Conservation (phyloP, 176 grass and related monocot species). For the Oryza meyeriana region DNA sequence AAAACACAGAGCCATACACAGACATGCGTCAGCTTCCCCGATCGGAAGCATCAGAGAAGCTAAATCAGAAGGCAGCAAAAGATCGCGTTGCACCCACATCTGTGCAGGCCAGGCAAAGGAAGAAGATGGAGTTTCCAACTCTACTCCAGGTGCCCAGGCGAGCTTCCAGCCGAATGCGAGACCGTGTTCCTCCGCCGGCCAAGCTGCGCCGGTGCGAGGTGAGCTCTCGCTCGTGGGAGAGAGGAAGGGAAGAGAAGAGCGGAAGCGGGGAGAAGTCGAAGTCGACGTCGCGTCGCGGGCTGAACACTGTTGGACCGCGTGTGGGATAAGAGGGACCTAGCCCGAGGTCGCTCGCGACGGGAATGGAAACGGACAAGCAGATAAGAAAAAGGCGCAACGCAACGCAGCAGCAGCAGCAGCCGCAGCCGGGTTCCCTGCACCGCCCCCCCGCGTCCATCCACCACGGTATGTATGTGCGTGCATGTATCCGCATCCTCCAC, state of each 20-base stretch:
- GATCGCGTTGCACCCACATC: conserved; percentile 36
- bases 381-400: conserved; percentile 32
- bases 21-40: conserved; percentile 2
- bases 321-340: conserved; percentile 32
- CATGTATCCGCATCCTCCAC: neutral
- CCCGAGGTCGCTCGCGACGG: neutral
- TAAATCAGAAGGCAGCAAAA: neutral
- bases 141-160: neutral
- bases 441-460: neutral
- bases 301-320: conserved; percentile 9
- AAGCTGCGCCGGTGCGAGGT: conserved; percentile 1
- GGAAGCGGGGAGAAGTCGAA: neutral
- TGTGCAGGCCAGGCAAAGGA: neutral
- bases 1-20: neutral
- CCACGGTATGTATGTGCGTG: conserved; percentile 26
- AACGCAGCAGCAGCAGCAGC: neutral
- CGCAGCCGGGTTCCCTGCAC: conserved; percentile 29
- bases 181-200: neutral
- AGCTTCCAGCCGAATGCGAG: conserved; percentile 12
- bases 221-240: neutral
- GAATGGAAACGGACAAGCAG: conserved; percentile 31
- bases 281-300: neutral
- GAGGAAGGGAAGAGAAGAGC: neutral
- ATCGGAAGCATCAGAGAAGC: neutral
- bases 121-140: neutral